phyloP scores from a whole-genome alignment of 441 rosid genomes.

The Populus hybrid region DNA sequence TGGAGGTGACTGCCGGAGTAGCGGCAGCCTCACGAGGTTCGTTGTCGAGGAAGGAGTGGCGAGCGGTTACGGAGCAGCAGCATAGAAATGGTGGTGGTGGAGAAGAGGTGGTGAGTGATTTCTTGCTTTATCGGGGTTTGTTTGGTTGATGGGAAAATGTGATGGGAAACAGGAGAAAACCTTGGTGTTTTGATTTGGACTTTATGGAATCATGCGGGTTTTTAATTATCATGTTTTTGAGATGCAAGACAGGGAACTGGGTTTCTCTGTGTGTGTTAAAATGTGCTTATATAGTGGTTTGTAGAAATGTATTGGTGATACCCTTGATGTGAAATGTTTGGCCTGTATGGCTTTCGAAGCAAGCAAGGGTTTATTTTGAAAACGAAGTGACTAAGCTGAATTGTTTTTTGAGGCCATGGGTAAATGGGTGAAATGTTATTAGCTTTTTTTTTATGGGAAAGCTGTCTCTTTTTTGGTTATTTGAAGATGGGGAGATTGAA shows the following conservation, averaged over 20 bases:
- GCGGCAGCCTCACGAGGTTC: slow-evolving; percentile 64
- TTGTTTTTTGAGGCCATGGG: not conserved
- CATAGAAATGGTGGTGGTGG: slow-evolving; percentile 51
- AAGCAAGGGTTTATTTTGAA: no score
- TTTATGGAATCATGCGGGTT: not conserved
- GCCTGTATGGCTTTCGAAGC: not conserved
- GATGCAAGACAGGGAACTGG: not conserved
- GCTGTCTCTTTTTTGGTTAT: not conserved
- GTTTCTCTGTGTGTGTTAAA: not conserved
- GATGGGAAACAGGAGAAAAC: not conserved
- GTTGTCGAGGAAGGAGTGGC: slow-evolving; percentile 84
- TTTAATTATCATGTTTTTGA: not conserved
- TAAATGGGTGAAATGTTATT: no score
- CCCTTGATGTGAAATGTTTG: not conserved
- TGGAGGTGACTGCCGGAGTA: slow-evolving; percentile 71
- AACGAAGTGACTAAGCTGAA: not conserved
- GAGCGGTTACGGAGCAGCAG: slow-evolving; percentile 70
- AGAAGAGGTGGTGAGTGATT: slow-evolving; percentile 49
- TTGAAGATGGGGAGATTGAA: not conserved
- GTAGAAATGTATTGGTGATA: not conserved
- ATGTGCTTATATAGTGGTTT: not conserved
- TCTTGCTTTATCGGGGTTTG: not conserved
- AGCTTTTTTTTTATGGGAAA: not conserved
- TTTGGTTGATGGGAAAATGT: slow-evolving; percentile 16
- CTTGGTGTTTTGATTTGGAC: not conserved